A percentile compares a stretch with the other conserved stretches of the same genome.
These are phyloP conservation scores for Russula abietina DNA, from an alignment of 768 basidiomycete species.

Conservation along the genomic window DNA sequence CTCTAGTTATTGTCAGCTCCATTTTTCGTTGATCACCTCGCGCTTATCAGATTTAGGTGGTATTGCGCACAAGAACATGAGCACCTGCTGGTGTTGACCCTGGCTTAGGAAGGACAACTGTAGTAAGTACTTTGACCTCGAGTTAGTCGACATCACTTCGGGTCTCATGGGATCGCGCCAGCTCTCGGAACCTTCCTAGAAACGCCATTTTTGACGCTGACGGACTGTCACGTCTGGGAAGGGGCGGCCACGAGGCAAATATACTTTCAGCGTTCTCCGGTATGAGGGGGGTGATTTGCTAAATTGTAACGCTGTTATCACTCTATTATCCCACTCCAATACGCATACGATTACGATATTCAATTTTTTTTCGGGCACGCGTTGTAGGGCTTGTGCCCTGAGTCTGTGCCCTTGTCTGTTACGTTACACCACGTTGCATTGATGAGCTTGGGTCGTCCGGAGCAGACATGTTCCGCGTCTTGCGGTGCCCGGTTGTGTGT, in stretches of 20 bases:
- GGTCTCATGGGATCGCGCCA: background rate
- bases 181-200: background rate
- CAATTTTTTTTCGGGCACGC: background rate
- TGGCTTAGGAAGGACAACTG: background rate
- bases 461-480: background rate
- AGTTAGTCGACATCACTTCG: background rate
- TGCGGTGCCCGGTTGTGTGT: background rate
- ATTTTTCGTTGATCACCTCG: background rate
- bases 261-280: background rate
- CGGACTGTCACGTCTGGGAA: background rate
- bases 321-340: background rate
- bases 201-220: slow-evolving; percentile 6
- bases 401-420: background rate
- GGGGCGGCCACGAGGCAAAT: slow-evolving; percentile 8
- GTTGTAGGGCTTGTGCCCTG: slow-evolving; percentile 7
- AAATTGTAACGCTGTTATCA: background rate
- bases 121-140: background rate
- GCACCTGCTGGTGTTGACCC: background rate
- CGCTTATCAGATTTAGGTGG: background rate
- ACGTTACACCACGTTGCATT: slow-evolving; percentile 7
- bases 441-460: background rate
- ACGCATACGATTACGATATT: slow-evolving; percentile 8
- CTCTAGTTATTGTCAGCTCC: background rate
- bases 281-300: background rate
- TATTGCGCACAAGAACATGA: background rate